A percentile compares a stretch with the other conserved stretches of the same genome.
phyloP scores from a whole-genome alignment of 495 filamentous ascomycete genomes.

The Xylaria telfairii region DNA sequence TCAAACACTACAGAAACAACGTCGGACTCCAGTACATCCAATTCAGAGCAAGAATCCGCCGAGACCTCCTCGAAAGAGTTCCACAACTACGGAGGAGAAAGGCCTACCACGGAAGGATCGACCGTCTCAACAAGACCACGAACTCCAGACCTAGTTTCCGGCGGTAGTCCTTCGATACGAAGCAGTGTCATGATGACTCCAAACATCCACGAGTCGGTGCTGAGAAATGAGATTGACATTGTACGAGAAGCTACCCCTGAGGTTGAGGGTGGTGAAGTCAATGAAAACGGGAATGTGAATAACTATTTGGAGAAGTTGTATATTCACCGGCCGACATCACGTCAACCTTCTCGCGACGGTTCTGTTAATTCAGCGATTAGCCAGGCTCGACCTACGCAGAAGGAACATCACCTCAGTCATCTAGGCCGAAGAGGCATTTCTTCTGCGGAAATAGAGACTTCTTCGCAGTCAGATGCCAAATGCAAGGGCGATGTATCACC shows the following conservation, averaged over 20 bases:
- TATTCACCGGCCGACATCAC: not conserved
- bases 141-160: constrained; percentile 20
- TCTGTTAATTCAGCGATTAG: constrained; percentile 7
- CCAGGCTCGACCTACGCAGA: not conserved
- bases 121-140: constrained; percentile 18
- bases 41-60: not conserved
- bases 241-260: constrained; percentile 8
- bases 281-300: constrained; percentile 1
- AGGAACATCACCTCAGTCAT: constrained; percentile 2
- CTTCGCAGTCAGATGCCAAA: not conserved
- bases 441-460: not conserved
- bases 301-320: constrained; percentile 11
- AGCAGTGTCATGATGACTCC: constrained; percentile 18
- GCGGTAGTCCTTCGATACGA: constrained; percentile 19
- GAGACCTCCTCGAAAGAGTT: constrained; percentile 5
- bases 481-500: not conserved
- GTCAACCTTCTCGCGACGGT: not conserved
- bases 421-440: not conserved
- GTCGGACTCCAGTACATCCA: constrained; percentile 5
- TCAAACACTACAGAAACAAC: constrained; percentile 16
- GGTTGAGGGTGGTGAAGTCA: not conserved
- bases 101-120: constrained; percentile 28
- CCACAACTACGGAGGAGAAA: constrained; percentile 1
- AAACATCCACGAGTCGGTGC: not conserved
- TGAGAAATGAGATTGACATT: not conserved